Evolutionary conservation across 345 rosid species (phyloP).

Genomic region (Raphanus raphanistrum): DNA sequence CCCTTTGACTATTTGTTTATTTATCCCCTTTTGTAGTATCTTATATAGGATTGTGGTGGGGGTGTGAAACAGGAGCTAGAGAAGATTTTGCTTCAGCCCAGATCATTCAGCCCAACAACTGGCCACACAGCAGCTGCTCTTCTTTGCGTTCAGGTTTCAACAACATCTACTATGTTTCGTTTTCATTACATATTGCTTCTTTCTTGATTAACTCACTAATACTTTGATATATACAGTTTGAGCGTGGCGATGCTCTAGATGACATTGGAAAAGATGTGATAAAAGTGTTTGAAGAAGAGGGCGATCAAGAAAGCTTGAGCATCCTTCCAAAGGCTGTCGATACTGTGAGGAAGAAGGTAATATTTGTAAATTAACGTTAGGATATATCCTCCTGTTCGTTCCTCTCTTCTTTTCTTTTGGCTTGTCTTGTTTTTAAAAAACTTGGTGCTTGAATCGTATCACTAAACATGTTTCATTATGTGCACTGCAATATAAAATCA

Average conservation of each 20-base stretch:
- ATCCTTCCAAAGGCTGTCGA: conserved; percentile 82
- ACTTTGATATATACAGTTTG: conserved; percentile 55
- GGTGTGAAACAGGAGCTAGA: no score
- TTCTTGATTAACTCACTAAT: no score
- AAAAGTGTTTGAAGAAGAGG: conserved; percentile 69
- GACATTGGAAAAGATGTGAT: conserved; percentile 71
- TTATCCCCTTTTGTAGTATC: no score
- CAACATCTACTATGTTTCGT: no score
- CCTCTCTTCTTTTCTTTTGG: conserved; percentile 19
- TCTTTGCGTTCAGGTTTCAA: no score
- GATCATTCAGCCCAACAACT: no score
- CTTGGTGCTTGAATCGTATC: neutral
- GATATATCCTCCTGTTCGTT: neutral
- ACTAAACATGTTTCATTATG: neutral
- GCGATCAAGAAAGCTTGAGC: conserved; percentile 79
- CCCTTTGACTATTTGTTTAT: no score
- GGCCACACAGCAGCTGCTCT: no score
- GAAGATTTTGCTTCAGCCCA: no score
- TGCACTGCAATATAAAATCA: neutral
- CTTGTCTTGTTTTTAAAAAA: conserved; percentile 1
- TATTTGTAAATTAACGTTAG: neutral
- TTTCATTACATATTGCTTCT: no score
- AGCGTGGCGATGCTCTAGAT: conserved; percentile 95
- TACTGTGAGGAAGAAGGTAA: conserved; percentile 85
- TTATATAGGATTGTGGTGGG: no score